A percentile compares a stretch with the other conserved stretches of the same genome.
Evolutionary conservation across 1,139 yeast species (phyloP).

Genomic region (Yamadazyma diddensiae): DNA sequence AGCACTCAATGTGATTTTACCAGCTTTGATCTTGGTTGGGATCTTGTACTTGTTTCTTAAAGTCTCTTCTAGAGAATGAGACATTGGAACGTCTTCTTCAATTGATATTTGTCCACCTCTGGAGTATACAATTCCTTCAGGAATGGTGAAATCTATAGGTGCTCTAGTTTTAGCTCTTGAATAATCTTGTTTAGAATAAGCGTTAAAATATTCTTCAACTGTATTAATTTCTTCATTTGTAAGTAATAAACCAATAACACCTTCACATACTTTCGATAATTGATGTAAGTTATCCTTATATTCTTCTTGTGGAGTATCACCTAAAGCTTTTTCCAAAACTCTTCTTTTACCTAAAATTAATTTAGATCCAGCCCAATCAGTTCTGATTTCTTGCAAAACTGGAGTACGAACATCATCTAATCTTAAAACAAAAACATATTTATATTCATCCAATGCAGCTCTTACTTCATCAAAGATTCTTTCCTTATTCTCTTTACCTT

Average conservation of each 20-base stretch:
- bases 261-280: conserved; percentile 56
- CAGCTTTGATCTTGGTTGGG: conserved; percentile 87
- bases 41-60: conserved; percentile 83
- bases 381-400: conserved; percentile 87
- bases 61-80: conserved; percentile 92
- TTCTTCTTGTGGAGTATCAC: conserved; percentile 84
- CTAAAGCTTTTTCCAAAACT: conserved; percentile 89
- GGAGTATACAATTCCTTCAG: conserved; percentile 88
- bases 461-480: conserved; percentile 89
- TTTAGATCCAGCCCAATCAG: conserved; percentile 89
- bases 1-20: conserved; percentile 74
- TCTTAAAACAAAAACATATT: conserved; percentile 80
- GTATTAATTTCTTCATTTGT: conserved; percentile 84
- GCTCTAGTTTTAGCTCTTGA: conserved; percentile 86
- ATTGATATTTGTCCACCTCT: conserved; percentile 89
- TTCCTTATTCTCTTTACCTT: conserved; percentile 89
- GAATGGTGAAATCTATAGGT: conserved; percentile 79
- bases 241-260: conserved; percentile 83
- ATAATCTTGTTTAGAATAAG: conserved; percentile 77
- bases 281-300: conserved; percentile 79
- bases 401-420: conserved; percentile 95
- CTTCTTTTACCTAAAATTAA: conserved; percentile 87
- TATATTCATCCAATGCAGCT: conserved; percentile 70
- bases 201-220: conserved; percentile 78
- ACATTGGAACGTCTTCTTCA: conserved; percentile 95